A percentile compares a stretch with the other conserved stretches of the same genome.
These are phyloP conservation scores for Histomonas meleagridis DNA, from an alignment of 208 protist species.

Conservation along the genomic window DNA sequence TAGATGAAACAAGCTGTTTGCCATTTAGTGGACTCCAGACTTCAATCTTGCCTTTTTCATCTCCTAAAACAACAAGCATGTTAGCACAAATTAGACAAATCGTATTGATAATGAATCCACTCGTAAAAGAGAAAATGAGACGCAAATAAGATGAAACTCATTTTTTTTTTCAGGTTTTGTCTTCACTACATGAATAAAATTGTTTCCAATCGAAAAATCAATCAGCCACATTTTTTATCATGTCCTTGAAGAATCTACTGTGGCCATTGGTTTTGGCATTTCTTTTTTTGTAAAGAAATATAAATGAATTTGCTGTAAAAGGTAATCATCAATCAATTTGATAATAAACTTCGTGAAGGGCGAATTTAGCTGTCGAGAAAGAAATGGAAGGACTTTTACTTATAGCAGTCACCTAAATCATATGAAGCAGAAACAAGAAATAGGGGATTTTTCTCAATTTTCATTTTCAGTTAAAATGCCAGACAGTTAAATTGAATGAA, in stretches of 20 bases:
- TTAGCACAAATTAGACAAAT: background rate
- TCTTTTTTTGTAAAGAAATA: background rate
- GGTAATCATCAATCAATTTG: background rate
- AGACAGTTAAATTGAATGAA: too few relatives aligned
- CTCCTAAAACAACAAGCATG: background rate
- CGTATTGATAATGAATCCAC: background rate
- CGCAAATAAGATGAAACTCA: background rate
- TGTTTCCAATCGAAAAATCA: background rate
- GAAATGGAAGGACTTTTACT: background rate
- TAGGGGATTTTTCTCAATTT: too few relatives aligned
- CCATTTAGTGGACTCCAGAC: background rate
- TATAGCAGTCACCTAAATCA: background rate
- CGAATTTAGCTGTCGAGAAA: background rate
- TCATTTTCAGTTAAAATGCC: too few relatives aligned
- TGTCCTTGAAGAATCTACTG: background rate
- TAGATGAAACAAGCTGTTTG: background rate
- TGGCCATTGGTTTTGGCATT: background rate
- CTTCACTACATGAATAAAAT: conserved; percentile 30
- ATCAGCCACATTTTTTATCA: conserved; percentile 7
- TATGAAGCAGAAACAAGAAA: background rate
- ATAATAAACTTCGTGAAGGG: background rate
- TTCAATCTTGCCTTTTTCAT: background rate
- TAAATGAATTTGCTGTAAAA: background rate
- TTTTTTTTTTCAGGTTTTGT: background rate
- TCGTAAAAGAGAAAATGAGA: background rate